Evolutionary conservation across 2,329 filamentous ascomycete species (phyloP).

Genomic region (Nannizziopsis arthrosporioides): DNA sequence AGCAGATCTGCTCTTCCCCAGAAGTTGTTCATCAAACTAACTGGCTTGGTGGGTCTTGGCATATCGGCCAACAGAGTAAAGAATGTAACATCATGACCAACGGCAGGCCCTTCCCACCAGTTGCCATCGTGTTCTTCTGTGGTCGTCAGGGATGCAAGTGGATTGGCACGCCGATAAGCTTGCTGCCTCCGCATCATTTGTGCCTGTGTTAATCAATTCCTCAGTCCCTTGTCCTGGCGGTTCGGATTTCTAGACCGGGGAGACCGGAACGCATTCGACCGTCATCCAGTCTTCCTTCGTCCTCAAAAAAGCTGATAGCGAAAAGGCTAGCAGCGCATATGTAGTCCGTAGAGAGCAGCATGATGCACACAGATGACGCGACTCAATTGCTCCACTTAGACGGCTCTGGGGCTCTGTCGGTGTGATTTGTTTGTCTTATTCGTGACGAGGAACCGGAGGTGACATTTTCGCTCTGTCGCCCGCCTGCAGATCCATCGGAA

Average conservation of each 20-base stretch:
- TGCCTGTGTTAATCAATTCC: background rate
- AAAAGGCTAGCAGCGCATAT: too few species aligned
- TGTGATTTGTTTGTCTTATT: too few species aligned
- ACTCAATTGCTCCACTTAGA: too few species aligned
- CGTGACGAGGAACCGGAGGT: too few species aligned
- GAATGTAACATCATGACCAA: slow-evolving; percentile 10
- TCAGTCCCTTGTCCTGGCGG: background rate
- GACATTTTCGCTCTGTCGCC: background rate
- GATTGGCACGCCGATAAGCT: background rate
- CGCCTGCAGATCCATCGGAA: slow-evolving; percentile 1
- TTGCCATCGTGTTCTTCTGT: background rate
- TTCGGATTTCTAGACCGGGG: too few species aligned
- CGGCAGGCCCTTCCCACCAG: slow-evolving; percentile 2
- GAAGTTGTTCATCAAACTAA: slow-evolving; percentile 1
- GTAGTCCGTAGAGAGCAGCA: too few species aligned
- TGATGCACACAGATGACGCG: too few species aligned
- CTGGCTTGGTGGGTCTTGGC: slow-evolving; percentile 5
- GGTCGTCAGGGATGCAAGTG: slow-evolving; percentile 1
- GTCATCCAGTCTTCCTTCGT: too few species aligned
- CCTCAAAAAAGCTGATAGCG: too few species aligned
- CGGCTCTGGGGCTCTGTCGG: too few species aligned
- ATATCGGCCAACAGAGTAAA: background rate
- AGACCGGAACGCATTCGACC: too few species aligned
- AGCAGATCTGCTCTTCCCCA: background rate
- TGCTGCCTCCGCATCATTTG: background rate